Evolutionary conservation across 495 filamentous ascomycete species (phyloP).

Genomic region (Cercophora sp.): DNA sequence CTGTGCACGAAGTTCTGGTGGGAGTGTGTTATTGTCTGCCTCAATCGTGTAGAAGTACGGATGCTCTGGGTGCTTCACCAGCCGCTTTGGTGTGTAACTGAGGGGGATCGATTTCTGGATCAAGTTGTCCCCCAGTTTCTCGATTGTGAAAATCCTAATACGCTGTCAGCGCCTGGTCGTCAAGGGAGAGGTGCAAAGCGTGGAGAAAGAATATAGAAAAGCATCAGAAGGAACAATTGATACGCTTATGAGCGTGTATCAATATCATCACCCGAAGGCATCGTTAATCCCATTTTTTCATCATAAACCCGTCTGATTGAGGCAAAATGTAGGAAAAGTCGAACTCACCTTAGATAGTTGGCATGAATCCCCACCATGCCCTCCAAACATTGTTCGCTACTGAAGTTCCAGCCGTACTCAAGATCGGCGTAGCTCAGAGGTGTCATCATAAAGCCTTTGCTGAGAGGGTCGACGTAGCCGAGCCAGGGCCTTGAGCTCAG

Average conservation of each 20-base stretch:
- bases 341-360: slow-evolving; percentile 77
- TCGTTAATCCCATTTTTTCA: slow-evolving; percentile 58
- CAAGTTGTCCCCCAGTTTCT: slow-evolving; percentile 79
- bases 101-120: slow-evolving; percentile 84
- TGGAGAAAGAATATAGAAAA: slow-evolving; percentile 11
- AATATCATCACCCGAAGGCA: slow-evolving; percentile 43
- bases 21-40: slow-evolving; percentile 83
- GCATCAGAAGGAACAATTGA: slow-evolving; percentile 57
- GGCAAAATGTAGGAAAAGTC: slow-evolving; percentile 18
- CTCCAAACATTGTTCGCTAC: slow-evolving; percentile 85
- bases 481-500: slow-evolving; percentile 90
- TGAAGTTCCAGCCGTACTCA: slow-evolving; percentile 94
- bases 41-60: slow-evolving; percentile 92
- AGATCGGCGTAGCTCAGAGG: slow-evolving; percentile 83
- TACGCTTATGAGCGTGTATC: slow-evolving; percentile 33
- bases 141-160: slow-evolving; percentile 83
- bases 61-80: slow-evolving; percentile 82
- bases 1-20: slow-evolving; percentile 63
- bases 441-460: slow-evolving; percentile 83
- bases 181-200: no score
- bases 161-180: slow-evolving; percentile 19
- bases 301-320: slow-evolving; percentile 57
- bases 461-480: slow-evolving; percentile 80
- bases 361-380: slow-evolving; percentile 96
- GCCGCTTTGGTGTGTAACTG: slow-evolving; percentile 83